Evolutionary conservation across 2,329 filamentous ascomycete genomes (phyloP), one percentile per base, ranked within the genome.

Genomic region (Colletotrichum cereale): DNA sequence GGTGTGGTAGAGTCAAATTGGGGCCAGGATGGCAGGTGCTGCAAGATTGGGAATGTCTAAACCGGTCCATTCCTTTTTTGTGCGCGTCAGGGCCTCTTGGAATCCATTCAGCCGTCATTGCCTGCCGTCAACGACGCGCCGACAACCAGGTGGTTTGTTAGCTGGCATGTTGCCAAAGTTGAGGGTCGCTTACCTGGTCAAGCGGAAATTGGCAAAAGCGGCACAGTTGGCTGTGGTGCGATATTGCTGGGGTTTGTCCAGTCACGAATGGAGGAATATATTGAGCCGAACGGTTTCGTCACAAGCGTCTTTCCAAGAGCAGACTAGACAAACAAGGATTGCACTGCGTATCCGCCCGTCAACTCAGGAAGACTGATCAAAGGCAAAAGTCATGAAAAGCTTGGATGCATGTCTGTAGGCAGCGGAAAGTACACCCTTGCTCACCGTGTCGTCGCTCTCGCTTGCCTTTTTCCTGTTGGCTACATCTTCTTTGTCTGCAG

Each of bases 121-220:
- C 64, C 29, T 62, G 42, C 64, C 29, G 42, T 44, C 16, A 24
- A 38, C 16, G 42, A 48, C 31, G 67, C 63, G 67, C 47, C 34
- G 56, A 26, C 44, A 58, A 40, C 31, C 50, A 40, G 14, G 61
- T 40, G 38, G 48, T 26, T 16, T 31, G 47, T 55, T 47, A 31
- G 57, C 36, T 36, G 53, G 36, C 34, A 60, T 58, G 48, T 68
- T 42, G 36, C 34, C 24, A 58, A 36, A 38, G 10, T 62, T n/a
- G 26, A 40, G 6, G 26, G 24, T 44, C 11, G 26, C 55, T 34
- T 10, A 47, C 4, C 44, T 24, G n/a, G 29, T 26, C 48, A 2
- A 24, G 60, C 29, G 52, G 69, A 72, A 60, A 72, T 69, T 53
- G 5, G 34, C 11, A 57, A 29, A 29, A 60, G 69, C 69, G 69